phyloP scores from a whole-genome alignment of 208 protist genomes.

The Vickermania ingenoplastis region DNA sequence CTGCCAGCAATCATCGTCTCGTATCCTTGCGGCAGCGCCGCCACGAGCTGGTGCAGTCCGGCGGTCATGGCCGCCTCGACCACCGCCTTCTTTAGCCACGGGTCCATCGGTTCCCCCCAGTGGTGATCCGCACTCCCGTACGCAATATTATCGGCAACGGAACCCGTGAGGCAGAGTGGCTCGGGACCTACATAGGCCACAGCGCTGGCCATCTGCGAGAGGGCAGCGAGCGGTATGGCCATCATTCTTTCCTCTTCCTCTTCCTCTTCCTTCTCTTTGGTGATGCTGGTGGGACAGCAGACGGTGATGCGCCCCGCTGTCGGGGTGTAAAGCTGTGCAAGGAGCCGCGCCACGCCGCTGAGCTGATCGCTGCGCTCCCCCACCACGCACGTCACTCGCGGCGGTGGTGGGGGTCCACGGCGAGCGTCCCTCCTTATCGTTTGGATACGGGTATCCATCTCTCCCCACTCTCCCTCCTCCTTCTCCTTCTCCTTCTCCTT shows the following conservation, averaged over 20 bases:
- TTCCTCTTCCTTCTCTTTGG: no score
- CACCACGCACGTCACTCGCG: constrained; percentile 72
- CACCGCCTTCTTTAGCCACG: constrained; percentile 57
- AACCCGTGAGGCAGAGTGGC: constrained; percentile 72
- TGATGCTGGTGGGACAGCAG: no score
- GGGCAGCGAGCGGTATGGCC: constrained; percentile 31
- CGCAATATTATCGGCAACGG: constrained; percentile 86
- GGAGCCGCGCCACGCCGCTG: constrained; percentile 69
- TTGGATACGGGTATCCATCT: no score
- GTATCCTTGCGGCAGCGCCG: constrained; percentile 67
- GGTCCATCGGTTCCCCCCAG: constrained; percentile 69
- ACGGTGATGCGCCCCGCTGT: no score
- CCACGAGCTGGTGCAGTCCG: constrained; percentile 79
- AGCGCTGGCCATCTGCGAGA: constrained; percentile 19
- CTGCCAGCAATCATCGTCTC: constrained; percentile 69
- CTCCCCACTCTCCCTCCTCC: no score
- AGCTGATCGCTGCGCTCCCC: constrained; percentile 79
- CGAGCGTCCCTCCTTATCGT: no score
- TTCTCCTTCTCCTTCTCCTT: no score
- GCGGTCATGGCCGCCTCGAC: constrained; percentile 53
- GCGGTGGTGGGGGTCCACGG: no score
- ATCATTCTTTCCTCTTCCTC: no score
- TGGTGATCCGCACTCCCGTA: constrained; percentile 60
- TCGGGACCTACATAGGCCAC: constrained; percentile 85
- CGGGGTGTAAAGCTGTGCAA: constrained; percentile 81